phyloP scores from a whole-genome alignment of 139 green algal genomes.

The Ulvella scutata region DNA sequence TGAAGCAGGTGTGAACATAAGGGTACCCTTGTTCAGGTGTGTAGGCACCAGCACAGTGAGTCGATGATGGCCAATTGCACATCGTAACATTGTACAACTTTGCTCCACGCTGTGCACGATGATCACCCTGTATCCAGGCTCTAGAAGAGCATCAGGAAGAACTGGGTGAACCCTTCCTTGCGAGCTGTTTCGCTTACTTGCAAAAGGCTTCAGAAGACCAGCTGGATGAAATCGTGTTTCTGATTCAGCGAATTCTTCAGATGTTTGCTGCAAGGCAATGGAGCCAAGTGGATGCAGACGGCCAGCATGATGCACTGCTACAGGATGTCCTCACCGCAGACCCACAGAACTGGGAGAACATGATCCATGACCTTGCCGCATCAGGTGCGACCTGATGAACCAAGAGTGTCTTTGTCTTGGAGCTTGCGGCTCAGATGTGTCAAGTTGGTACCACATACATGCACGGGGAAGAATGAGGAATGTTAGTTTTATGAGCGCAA shows the following conservation, averaged over 20 bases:
- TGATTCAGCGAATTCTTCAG: constrained; percentile 76
- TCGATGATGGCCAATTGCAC: too few relatives aligned
- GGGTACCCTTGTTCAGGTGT: too few relatives aligned
- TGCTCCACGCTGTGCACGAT: too few relatives aligned
- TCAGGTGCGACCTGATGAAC: neutral
- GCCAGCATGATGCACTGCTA: constrained; percentile 1
- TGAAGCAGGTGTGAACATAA: constrained; percentile 21
- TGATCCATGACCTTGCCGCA: constrained; percentile 9
- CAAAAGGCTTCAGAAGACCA: constrained; percentile 60
- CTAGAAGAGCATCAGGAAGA: constrained; percentile 12
- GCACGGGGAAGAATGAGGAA: too few relatives aligned
- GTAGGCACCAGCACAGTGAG: too few relatives aligned
- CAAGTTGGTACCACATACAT: too few relatives aligned
- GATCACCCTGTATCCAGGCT: constrained; percentile 18
- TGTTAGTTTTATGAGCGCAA: too few relatives aligned
- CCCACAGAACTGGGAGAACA: constrained; percentile 37
- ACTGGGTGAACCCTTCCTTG: constrained; percentile 70
- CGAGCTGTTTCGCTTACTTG: constrained; percentile 79
- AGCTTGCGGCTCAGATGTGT: too few relatives aligned
- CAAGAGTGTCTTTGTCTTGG: too few relatives aligned
- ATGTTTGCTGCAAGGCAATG: constrained; percentile 54
- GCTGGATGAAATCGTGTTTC: constrained; percentile 59
- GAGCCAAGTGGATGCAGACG: neutral
- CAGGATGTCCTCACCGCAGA: constrained; percentile 38
- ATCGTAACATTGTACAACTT: too few relatives aligned